Evolutionary conservation across 805 yeast genomes (phyloP).

Genomic region (Wickerhamiella siamensis): DNA sequence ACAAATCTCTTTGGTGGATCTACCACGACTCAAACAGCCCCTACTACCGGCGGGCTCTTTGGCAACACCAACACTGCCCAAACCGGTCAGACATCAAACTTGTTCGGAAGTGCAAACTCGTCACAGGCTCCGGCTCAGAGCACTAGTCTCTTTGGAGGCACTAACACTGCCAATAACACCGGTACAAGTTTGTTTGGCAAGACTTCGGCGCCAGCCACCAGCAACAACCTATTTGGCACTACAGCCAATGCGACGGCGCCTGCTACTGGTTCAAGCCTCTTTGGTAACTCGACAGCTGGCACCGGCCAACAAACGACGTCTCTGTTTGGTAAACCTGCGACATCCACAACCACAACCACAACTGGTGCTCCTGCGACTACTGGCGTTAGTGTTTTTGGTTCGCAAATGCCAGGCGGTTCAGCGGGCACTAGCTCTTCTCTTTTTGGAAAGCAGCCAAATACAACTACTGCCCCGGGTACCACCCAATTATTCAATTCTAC

Average conservation of each 20-base stretch:
- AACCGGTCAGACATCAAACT: background rate
- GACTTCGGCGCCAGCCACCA: background rate
- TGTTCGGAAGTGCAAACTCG: no score
- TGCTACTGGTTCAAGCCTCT: background rate
- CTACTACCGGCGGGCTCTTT: background rate
- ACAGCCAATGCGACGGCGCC: background rate
- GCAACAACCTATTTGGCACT: background rate
- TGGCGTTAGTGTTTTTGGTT: background rate
- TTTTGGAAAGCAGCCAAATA: no score
- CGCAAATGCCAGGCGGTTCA: no score
- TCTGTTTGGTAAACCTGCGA: background rate
- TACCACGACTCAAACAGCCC: background rate
- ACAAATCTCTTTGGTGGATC: conserved; percentile 9
- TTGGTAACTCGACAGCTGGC: background rate
- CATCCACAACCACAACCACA: background rate
- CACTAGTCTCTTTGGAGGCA: conserved; percentile 2
- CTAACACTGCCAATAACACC: background rate
- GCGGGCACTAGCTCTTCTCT: no score
- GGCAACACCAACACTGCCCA: background rate
- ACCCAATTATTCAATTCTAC: no score
- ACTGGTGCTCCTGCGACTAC: background rate
- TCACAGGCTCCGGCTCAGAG: no score
- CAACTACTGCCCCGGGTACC: no score
- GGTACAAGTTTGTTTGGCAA: conserved; percentile 8
- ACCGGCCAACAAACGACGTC: background rate